A percentile compares a stretch with the other conserved stretches of the same genome.
phyloP scores from a whole-genome alignment of 2,329 filamentous ascomycete species.

The Aspergillus ochraceus region DNA sequence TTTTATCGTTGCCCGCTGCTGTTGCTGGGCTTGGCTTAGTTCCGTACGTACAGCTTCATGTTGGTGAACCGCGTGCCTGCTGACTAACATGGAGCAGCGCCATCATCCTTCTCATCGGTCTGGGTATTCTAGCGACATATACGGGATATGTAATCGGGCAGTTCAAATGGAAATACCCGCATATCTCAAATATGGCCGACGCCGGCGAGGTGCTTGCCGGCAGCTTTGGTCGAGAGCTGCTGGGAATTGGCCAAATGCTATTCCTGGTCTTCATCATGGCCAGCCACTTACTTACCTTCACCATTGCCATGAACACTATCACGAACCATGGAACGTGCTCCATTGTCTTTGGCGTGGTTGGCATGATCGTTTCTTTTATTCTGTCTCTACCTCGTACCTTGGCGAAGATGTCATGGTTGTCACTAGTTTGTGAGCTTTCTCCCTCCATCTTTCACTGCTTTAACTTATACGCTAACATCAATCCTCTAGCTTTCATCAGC shows the following conservation, averaged over 20 bases:
- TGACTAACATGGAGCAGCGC: conserved; percentile 35
- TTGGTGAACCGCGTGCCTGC: neutral
- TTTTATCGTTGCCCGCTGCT: conserved; percentile 56
- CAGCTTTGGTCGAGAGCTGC: conserved; percentile 59
- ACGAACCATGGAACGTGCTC: conserved; percentile 63
- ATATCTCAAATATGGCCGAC: conserved; percentile 67
- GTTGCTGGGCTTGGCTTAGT: conserved; percentile 55
- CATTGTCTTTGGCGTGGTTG: conserved; percentile 63
- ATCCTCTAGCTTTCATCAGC: conserved; percentile 56
- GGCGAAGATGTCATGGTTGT: conserved; percentile 62
- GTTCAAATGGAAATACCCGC: conserved; percentile 58
- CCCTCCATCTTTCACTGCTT: neutral
- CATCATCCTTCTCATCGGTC: conserved; percentile 52
- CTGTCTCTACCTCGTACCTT: conserved; percentile 63
- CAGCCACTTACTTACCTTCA: conserved; percentile 70
- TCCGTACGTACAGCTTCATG: conserved; percentile 37
- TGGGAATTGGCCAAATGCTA: conserved; percentile 62
- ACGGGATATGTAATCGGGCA: conserved; percentile 62
- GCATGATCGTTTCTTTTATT: conserved; percentile 58
- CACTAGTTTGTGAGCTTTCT: conserved; percentile 50
- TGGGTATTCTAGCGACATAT: conserved; percentile 60
- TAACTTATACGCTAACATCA: neutral
- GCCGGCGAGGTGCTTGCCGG: conserved; percentile 65
- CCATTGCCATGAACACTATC: conserved; percentile 66
- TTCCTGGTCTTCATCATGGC: conserved; percentile 69